phyloP scores from a whole-genome alignment of 2,329 filamentous ascomycete species.

The Curvularia spicifera region DNA sequence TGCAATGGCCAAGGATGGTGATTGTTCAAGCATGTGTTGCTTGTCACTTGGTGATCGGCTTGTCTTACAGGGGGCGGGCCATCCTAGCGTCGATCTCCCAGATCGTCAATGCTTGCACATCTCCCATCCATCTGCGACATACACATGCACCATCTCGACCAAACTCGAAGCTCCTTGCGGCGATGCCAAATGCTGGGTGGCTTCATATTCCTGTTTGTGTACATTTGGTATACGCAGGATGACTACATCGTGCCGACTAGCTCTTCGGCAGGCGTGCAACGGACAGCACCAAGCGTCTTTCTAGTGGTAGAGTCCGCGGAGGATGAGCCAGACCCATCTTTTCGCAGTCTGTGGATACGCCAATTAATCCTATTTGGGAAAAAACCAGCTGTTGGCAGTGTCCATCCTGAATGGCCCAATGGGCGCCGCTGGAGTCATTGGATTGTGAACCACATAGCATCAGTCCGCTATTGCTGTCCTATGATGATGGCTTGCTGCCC shows the following conservation, averaged over 20 bases:
- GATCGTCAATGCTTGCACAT: slow-evolving; percentile 1
- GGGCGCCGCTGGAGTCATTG: slow-evolving; percentile 9
- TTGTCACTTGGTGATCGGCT: slow-evolving; percentile 8
- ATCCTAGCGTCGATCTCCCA: slow-evolving; percentile 25
- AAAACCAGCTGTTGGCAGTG: slow-evolving; percentile 16
- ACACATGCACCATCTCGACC: slow-evolving; percentile 1
- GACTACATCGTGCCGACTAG: slow-evolving; percentile 14
- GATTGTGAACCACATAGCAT: slow-evolving; percentile 13
- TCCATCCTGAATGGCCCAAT: slow-evolving; percentile 10
- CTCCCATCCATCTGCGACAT: background rate
- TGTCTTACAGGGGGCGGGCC: slow-evolving; percentile 9
- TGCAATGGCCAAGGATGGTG: background rate
- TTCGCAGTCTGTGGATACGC: slow-evolving; percentile 14
- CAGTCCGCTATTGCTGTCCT: slow-evolving; percentile 9
- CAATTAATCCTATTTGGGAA: slow-evolving; percentile 23
- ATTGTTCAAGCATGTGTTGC: background rate
- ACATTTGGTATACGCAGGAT: slow-evolving; percentile 5
- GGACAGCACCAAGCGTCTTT: slow-evolving; percentile 10
- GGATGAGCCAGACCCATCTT: slow-evolving; percentile 21
- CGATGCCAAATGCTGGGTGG: background rate
- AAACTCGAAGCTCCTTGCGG: background rate
- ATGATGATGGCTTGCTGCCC: slow-evolving; percentile 6
- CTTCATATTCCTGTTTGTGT: slow-evolving; percentile 13
- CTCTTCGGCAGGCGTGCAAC: slow-evolving; percentile 14
- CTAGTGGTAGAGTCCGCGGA: slow-evolving; percentile 23